These are phyloP conservation scores for Hordeum marinum DNA, from an alignment of 176 grass and related monocot species.

Conservation along the genomic window DNA sequence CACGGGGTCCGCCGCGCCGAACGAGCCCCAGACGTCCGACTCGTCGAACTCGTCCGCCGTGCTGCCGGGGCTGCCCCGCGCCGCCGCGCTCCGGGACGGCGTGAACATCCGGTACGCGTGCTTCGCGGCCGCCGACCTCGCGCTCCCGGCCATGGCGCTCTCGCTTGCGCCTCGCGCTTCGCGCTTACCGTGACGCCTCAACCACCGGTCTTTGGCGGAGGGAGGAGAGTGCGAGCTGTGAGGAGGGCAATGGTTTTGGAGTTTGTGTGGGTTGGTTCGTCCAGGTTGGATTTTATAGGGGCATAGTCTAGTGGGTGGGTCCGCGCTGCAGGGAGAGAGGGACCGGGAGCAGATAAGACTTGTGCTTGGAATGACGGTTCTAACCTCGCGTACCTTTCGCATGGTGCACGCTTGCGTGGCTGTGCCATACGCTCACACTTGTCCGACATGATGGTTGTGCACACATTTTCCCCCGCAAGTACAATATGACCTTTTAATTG, in stretches of 20 bases:
- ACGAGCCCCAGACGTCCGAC: conserved; percentile 65
- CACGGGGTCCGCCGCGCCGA: conserved; percentile 3
- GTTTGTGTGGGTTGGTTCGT: background rate
- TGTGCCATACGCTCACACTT: background rate
- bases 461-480: background rate
- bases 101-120: conserved; percentile 67
- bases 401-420: background rate
- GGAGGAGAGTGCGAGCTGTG: background rate
- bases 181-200: conserved; percentile 3
- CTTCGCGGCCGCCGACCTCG: conserved; percentile 38
- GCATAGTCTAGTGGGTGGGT: background rate
- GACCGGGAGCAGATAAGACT: conserved; percentile 43
- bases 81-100: conserved; percentile 31
- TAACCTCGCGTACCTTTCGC: conserved; percentile 24
- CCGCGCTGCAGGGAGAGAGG: background rate
- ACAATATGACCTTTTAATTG: no score
- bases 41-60: conserved; percentile 71
- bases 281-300: conserved; percentile 50
- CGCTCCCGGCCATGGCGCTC: conserved; percentile 48
- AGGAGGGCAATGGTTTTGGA: conserved; percentile 34
- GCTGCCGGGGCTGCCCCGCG: conserved; percentile 16
- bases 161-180: background rate
- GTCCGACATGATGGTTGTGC: background rate
- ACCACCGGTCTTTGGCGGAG: background rate
- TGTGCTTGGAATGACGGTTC: conserved; percentile 2